phyloP scores from a whole-genome alignment of 2,329 filamentous ascomycete species.

The Acrodontium crateriforme region DNA sequence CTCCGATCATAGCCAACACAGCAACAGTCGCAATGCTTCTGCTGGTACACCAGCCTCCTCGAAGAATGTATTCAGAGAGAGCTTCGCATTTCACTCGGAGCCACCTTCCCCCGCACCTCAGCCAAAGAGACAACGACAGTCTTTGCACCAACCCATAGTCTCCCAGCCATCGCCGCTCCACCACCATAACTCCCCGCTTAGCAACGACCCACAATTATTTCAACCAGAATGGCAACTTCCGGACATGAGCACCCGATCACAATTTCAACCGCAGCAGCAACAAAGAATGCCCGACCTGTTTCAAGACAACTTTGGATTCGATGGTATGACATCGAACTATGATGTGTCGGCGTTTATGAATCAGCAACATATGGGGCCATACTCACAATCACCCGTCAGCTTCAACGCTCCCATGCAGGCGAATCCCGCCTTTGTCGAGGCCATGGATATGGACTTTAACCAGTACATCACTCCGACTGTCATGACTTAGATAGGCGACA shows the following conservation, averaged over 20 bases:
- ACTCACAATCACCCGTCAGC: no score
- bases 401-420: no score
- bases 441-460: no score
- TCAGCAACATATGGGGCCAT: no score
- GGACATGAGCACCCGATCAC: slow-evolving; percentile 7
- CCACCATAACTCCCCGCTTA: slow-evolving; percentile 10
- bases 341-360: no score
- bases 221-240: slow-evolving; percentile 17
- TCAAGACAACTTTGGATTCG: slow-evolving; percentile 5
- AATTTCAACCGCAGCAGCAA: slow-evolving; percentile 5
- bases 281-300: slow-evolving; percentile 2
- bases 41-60: slow-evolving; percentile 23
- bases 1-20: slow-evolving; percentile 39
- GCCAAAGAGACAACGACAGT: slow-evolving; percentile 5
- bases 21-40: slow-evolving; percentile 15
- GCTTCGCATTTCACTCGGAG: slow-evolving; percentile 12
- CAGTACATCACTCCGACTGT: no score
- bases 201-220: slow-evolving; percentile 18
- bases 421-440: no score
- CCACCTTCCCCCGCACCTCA: slow-evolving; percentile 14
- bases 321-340: slow-evolving; percentile 4
- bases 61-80: slow-evolving; percentile 18
- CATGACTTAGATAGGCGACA: no score
- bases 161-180: slow-evolving; percentile 14
- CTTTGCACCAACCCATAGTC: slow-evolving; percentile 4